Evolutionary conservation across 2,329 filamentous ascomycete species (phyloP), one percentile per base, ranked within the genome.

Genomic region (Colletotrichum sp.): DNA sequence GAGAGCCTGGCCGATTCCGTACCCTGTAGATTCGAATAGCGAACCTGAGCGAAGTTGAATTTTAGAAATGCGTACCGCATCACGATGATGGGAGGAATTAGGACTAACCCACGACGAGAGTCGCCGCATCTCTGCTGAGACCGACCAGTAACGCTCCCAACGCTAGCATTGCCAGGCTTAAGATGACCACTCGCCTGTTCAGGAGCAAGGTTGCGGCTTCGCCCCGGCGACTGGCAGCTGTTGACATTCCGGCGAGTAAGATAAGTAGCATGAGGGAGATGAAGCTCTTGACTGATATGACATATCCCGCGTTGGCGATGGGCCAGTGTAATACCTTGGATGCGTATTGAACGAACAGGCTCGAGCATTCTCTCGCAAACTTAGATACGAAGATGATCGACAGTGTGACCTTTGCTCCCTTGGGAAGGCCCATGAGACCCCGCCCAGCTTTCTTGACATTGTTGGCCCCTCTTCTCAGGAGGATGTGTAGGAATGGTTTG

Each of bases 271-370:
- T 2, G 15, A 68, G 66, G 2, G 49, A 57, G 4, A 68, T 24
- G 21, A 68, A 28, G 30, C 66, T 68, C 66, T 68, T 68, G 44
- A 36, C 52, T n/a, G 66, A 68, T 9, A 39, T 26, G 52, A 68
- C 24, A 10, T 68, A 68, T 13, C 66, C 66, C 15, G 66, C 12
- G 5, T 36, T 68, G 32, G 66, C 66, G 10, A 68, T 68, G 10
- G 52, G 52, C 66, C 66, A 68, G 32, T 60, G 16, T 10, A 68
- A 21, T 8, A 68, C 66, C 26, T 68, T 68, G 21, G 66, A 68
- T 10, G 66, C 55, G 24, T 68, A 68, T 24, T 68, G 66, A 12
- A 55, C 52, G 30, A 68, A 59, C 4, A 68, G 21, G 9, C 59
- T 5, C 2, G 66, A 39, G 21, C 52, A 16, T n/a, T 60, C 52